Conservation (phyloP, 2,329 filamentous ascomycete genomes). For the Colletotrichum zoysiae region DNA sequence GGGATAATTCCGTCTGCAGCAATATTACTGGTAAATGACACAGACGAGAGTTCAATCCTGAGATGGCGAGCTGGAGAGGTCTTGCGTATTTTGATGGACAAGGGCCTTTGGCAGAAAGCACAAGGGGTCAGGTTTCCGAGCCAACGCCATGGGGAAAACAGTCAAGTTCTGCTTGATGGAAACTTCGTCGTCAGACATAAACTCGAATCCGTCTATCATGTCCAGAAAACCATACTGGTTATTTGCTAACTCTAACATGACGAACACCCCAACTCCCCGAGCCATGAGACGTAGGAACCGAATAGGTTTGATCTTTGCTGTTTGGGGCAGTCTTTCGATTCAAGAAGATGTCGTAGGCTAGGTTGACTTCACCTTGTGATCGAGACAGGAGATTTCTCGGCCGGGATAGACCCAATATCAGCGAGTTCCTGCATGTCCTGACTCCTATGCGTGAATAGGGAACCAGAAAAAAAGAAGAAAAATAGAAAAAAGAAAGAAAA, state of each 20-base stretch:
- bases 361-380: neutral
- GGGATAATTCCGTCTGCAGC: too few species aligned
- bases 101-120: neutral
- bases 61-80: too few species aligned
- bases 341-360: neutral
- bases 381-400: neutral
- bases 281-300: neutral
- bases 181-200: neutral
- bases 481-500: neutral
- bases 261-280: neutral
- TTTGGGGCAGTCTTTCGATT: neutral
- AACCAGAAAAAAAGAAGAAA: too few species aligned
- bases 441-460: neutral
- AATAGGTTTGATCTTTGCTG: neutral
- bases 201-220: neutral
- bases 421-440: neutral
- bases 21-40: too few species aligned
- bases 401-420: neutral
- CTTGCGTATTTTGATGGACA: too few species aligned
- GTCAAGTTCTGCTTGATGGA: neutral
- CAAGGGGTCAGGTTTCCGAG: neutral
- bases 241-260: neutral
- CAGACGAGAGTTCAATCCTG: too few species aligned
- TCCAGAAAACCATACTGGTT: neutral
- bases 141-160: neutral